Evolutionary conservation across 2,329 filamentous ascomycete genomes (phyloP).

Genomic region (Biscogniauxia sp.): DNA sequence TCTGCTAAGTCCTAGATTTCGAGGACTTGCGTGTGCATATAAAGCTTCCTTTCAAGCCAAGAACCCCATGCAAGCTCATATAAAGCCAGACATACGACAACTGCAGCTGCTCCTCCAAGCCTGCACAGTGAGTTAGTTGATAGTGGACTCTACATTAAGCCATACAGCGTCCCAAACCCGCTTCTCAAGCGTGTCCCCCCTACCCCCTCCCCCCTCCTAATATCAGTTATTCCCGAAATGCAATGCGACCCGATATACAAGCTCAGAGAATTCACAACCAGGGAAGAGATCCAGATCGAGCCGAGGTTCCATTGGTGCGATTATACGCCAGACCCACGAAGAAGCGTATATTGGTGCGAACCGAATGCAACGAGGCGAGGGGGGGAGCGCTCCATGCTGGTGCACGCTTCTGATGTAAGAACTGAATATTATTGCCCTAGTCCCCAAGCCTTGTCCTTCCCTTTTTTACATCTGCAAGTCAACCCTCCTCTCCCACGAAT

Average conservation of each 20-base stretch:
- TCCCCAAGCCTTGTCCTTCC: no score
- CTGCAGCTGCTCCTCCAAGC: background rate
- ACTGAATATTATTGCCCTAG: no score
- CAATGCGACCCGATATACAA: background rate
- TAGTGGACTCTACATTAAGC: background rate
- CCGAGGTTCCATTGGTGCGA: background rate
- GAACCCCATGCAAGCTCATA: background rate
- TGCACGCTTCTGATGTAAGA: no score
- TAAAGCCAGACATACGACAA: background rate
- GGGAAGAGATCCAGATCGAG: background rate
- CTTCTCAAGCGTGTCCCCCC: background rate
- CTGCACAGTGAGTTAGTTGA: background rate
- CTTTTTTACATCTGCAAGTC: no score
- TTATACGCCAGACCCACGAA: background rate
- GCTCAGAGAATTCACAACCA: background rate
- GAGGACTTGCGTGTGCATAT: background rate
- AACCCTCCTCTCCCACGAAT: no score
- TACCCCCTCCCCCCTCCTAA: background rate
- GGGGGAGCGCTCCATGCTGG: background rate
- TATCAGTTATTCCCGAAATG: background rate
- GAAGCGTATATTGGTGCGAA: background rate
- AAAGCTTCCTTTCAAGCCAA: background rate
- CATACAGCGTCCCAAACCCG: background rate
- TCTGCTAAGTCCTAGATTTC: background rate
- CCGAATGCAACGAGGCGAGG: background rate